Conservation (phyloP, 768 basidiomycete species). For the Gelatoporia subvermispora region DNA sequence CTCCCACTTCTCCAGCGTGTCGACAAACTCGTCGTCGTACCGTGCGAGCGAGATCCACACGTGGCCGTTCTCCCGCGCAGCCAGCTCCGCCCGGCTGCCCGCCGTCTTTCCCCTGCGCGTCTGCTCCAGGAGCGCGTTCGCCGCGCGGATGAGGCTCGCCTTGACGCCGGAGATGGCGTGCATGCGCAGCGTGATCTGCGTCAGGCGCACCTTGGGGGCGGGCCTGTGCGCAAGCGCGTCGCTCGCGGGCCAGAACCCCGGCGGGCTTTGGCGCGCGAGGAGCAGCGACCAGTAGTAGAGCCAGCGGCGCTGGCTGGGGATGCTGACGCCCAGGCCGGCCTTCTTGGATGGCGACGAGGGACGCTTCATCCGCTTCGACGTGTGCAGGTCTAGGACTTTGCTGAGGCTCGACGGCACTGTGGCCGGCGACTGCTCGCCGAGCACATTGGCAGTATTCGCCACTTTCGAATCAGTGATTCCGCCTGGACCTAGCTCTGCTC, state of each 20-base stretch:
- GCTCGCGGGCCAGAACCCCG: constrained; percentile 38
- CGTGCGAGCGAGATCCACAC: constrained; percentile 76
- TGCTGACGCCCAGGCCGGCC: constrained; percentile 60
- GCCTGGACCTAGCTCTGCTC: background rate
- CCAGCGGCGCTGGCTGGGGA: constrained; percentile 78
- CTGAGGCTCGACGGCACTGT: constrained; percentile 30
- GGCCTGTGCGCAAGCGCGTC: constrained; percentile 5
- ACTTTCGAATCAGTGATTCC: background rate
- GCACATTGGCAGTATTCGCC: background rate
- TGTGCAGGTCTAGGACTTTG: constrained; percentile 63
- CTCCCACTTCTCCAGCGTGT: constrained; percentile 61
- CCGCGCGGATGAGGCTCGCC: constrained; percentile 49
- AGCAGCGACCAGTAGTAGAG: constrained; percentile 73
- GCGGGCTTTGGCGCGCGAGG: constrained; percentile 51
- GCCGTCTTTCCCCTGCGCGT: constrained; percentile 33
- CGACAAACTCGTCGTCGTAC: constrained; percentile 70
- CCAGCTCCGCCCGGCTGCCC: constrained; percentile 5
- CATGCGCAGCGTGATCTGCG: constrained; percentile 55
- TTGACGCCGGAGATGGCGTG: constrained; percentile 48
- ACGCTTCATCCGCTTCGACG: constrained; percentile 61
- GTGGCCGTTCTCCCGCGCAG: constrained; percentile 31
- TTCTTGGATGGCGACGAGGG: constrained; percentile 17
- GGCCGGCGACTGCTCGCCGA: background rate
- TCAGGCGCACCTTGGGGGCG: constrained; percentile 49
- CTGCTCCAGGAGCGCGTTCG: constrained; percentile 47